Conservation (phyloP, 441 rosid genomes). For the Omphalea diandra region DNA sequence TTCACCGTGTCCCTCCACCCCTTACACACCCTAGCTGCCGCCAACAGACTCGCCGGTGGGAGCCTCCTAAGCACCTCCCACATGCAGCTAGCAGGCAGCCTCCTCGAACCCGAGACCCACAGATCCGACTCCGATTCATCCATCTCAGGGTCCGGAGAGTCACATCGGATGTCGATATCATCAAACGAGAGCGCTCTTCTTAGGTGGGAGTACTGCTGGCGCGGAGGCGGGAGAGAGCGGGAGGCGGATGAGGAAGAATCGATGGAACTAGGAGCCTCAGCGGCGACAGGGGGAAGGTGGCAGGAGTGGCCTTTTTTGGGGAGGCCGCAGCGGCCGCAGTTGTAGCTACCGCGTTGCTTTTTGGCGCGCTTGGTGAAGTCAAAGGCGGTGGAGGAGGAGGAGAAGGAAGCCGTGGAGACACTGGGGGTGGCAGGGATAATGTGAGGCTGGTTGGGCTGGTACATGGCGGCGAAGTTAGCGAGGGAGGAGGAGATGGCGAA, state of each 20-base stretch:
- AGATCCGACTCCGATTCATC: slow-evolving; percentile 38
- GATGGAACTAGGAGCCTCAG: slow-evolving; percentile 28
- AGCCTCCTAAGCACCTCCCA: slow-evolving; percentile 85
- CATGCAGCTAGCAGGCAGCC: slow-evolving; percentile 47
- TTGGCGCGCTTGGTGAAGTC: slow-evolving; percentile 40
- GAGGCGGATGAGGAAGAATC: slow-evolving; percentile 53
- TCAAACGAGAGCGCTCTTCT: slow-evolving; percentile 87
- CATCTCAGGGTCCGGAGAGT: slow-evolving; percentile 42
- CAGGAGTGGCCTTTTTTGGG: slow-evolving; percentile 93
- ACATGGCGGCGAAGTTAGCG: slow-evolving; percentile 14
- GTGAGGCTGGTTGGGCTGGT: slow-evolving; percentile 40
- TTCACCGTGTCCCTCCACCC: slow-evolving; percentile 78
- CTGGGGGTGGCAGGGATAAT: slow-evolving; percentile 48
- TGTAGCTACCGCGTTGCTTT: slow-evolving; percentile 82
- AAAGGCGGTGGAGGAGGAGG: slow-evolving; percentile 34
- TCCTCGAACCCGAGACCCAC: slow-evolving; percentile 38
- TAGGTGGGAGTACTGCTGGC: slow-evolving; percentile 42
- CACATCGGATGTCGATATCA: slow-evolving; percentile 50
- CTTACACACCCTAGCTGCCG: slow-evolving; percentile 77
- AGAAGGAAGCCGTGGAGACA: slow-evolving; percentile 32
- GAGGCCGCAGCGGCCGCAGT: slow-evolving; percentile 89
- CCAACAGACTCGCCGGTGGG: slow-evolving; percentile 62
- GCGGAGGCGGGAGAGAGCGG: slow-evolving; percentile 20
- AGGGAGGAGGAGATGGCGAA: not conserved
- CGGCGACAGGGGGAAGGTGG: slow-evolving; percentile 30